Conservation (phyloP, 2,329 filamentous ascomycete species). For the Daldinia sp. region DNA sequence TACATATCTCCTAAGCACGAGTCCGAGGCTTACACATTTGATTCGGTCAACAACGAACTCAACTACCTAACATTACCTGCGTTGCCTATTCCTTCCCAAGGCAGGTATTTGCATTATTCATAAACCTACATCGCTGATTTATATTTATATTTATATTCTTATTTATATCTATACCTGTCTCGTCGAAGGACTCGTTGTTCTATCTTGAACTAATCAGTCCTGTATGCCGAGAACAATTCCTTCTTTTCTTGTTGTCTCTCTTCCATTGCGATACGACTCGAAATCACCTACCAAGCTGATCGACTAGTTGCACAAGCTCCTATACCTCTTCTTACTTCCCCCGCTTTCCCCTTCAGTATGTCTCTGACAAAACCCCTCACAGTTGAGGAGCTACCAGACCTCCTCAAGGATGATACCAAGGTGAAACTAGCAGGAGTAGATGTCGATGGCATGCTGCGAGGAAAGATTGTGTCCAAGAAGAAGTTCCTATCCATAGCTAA, state of each 20-base stretch:
- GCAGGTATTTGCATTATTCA: background rate
- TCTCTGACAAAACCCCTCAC: slow-evolving; percentile 58
- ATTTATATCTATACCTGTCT: slow-evolving; percentile 10
- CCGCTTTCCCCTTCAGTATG: slow-evolving; percentile 42
- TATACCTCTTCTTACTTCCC: background rate
- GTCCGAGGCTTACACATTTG: background rate
- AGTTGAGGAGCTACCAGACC: slow-evolving; percentile 67
- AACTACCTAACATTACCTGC: background rate
- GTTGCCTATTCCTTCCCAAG: background rate
- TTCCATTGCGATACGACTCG: slow-evolving; percentile 3
- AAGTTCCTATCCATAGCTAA: slow-evolving; percentile 82
- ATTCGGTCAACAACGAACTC: background rate
- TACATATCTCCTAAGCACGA: background rate
- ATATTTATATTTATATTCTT: background rate
- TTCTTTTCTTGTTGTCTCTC: slow-evolving; percentile 11
- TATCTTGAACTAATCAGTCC: slow-evolving; percentile 10
- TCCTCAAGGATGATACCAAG: slow-evolving; percentile 74
- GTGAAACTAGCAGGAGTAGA: slow-evolving; percentile 84
- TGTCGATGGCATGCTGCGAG: slow-evolving; percentile 80
- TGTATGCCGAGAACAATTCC: slow-evolving; percentile 26
- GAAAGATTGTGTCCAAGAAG: slow-evolving; percentile 84
- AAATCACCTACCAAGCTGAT: background rate
- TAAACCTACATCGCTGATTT: background rate
- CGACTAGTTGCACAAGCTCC: slow-evolving; percentile 5
- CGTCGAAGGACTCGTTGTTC: background rate